Evolutionary conservation across 306 rosid species (phyloP).

Genomic region (Glycine soja): DNA sequence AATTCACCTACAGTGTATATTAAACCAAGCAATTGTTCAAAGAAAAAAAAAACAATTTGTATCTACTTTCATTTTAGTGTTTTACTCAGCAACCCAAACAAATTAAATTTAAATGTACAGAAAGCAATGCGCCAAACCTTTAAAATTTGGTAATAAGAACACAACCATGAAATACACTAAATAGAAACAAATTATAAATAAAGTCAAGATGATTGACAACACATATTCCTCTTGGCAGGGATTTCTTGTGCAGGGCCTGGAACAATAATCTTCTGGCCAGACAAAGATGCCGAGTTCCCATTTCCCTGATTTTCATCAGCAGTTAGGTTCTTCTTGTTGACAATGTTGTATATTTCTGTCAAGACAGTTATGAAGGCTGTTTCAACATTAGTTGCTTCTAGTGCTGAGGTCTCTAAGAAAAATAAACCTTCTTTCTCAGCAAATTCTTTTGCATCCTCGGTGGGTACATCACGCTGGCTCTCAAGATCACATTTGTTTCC

Average conservation of each 20-base stretch:
- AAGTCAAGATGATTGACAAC: conserved; percentile 68
- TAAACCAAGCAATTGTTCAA: conserved; percentile 8
- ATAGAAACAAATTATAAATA: conserved; percentile 28
- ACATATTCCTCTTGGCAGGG: conserved; percentile 73
- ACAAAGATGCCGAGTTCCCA: conserved; percentile 70
- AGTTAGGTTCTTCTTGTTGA: conserved; percentile 75
- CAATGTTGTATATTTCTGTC: conserved; percentile 87
- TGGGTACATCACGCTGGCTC: conserved; percentile 82
- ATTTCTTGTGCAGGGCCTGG: conserved; percentile 89
- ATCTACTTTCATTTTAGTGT: conserved; percentile 41
- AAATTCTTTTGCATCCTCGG: conserved; percentile 90
- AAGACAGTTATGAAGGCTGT: conserved; percentile 80
- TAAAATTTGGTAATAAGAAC: conserved; percentile 59
- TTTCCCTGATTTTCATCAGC: conserved; percentile 75
- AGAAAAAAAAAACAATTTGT: not conserved
- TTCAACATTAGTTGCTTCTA: conserved; percentile 91
- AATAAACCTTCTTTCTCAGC: conserved; percentile 94
- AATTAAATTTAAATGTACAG: conserved; percentile 63
- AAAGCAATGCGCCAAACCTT: conserved; percentile 57
- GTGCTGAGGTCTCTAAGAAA: conserved; percentile 92
- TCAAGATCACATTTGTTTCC: conserved; percentile 93
- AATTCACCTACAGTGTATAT: not conserved
- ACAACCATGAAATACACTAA: conserved; percentile 44
- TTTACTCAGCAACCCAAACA: conserved; percentile 54
- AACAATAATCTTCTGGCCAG: conserved; percentile 81